These are phyloP conservation scores for Thalassiosira sp. DNA, from an alignment of 352 stramenopile species.

Conservation along the genomic window DNA sequence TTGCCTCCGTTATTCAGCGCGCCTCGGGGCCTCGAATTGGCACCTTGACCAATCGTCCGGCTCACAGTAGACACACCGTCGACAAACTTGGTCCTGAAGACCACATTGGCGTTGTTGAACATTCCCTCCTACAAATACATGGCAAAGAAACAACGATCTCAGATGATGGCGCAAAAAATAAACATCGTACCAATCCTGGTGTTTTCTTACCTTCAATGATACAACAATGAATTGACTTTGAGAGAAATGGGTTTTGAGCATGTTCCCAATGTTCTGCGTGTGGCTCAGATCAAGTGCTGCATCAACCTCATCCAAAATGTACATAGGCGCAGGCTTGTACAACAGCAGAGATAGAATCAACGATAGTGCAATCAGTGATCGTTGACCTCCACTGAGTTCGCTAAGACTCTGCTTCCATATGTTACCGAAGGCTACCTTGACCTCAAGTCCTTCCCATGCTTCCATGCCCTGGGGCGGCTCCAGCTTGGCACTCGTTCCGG, in stretches of 20 bases:
- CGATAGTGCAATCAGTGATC: conserved; percentile 98
- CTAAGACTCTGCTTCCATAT: conserved; percentile 99
- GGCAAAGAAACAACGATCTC: conserved; percentile 5
- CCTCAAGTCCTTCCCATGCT: conserved; percentile 92
- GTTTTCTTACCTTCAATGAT: conserved; percentile 82
- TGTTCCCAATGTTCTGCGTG: conserved; percentile 99
- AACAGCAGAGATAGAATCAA: conserved; percentile 97
- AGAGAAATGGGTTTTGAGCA: conserved; percentile 99
- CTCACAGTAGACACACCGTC: conserved; percentile 98
- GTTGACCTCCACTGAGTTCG: conserved; percentile 97
- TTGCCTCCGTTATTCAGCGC: conserved; percentile 43
- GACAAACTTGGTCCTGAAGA: conserved; percentile 99
- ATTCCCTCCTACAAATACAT: conserved; percentile 95
- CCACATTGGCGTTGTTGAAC: conserved; percentile 99
- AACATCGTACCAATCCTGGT: too few species aligned
- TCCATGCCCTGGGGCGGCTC: conserved; percentile 90
- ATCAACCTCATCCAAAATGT: conserved; percentile 99
- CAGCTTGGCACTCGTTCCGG: conserved; percentile 96
- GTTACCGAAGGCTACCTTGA: conserved; percentile 98
- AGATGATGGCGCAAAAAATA: too few species aligned
- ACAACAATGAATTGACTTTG: conserved; percentile 99
- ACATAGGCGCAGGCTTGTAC: conserved; percentile 99
- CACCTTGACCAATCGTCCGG: conserved; percentile 86
- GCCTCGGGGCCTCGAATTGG: conserved; percentile 42
- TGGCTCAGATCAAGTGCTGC: conserved; percentile 98